Evolutionary conservation across 2,329 filamentous ascomycete genomes (phyloP).

Genomic region (Fusarium paranaense): DNA sequence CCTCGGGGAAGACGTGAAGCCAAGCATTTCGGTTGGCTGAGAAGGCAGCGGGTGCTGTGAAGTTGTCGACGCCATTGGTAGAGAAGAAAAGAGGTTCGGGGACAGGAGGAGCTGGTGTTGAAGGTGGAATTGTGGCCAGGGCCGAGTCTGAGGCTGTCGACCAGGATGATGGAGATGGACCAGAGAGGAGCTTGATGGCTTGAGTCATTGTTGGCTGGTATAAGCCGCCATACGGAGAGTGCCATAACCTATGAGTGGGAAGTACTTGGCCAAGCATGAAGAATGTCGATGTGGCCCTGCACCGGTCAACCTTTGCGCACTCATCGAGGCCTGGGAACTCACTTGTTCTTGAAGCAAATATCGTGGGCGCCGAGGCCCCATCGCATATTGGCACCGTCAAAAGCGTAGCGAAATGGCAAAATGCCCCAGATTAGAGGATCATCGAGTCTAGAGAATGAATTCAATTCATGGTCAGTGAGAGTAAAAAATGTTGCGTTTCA

Average conservation of each 20-base stretch:
- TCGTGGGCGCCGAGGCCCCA: constrained; percentile 95
- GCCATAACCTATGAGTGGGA: constrained; percentile 83
- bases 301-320: background rate
- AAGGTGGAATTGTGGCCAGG: background rate
- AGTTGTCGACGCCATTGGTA: constrained; percentile 74
- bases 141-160: constrained; percentile 30
- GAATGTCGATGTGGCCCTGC: constrained; percentile 77
- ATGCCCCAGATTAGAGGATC: constrained; percentile 96
- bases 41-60: constrained; percentile 79
- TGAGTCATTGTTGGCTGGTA: constrained; percentile 92
- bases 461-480: constrained; percentile 10
- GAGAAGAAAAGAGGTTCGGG: constrained; percentile 63
- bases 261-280: constrained; percentile 92
- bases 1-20: constrained; percentile 97
- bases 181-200: constrained; percentile 85
- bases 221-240: constrained; percentile 84
- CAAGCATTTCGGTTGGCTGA: constrained; percentile 78
- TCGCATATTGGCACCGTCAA: constrained; percentile 79
- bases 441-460: constrained; percentile 74
- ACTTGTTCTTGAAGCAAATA: constrained; percentile 93
- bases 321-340: constrained; percentile 39
- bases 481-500: background rate
- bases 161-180: constrained; percentile 41
- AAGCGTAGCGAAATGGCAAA: constrained; percentile 79
- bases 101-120: constrained; percentile 21